These are phyloP conservation scores for Rubia occidens DNA, from an alignment of 305 asterid species.

Conservation along the genomic window DNA sequence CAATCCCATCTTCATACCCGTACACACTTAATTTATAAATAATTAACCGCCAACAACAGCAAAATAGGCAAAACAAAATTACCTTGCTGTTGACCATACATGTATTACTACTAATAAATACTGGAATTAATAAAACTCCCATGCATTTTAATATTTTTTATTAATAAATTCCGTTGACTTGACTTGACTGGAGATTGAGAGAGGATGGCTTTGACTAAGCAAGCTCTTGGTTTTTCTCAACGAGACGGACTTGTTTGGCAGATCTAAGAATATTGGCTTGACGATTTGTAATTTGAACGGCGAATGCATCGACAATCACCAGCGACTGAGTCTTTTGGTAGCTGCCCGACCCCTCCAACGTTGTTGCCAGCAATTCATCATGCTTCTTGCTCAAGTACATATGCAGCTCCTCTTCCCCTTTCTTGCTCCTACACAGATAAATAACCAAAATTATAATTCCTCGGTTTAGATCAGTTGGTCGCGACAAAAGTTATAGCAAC, in stretches of 20 bases:
- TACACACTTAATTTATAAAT: no score
- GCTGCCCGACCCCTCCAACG: conserved; percentile 42
- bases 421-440: conserved; percentile 33
- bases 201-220: not conserved
- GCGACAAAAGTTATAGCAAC: no score
- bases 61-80: no score
- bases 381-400: conserved; percentile 74
- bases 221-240: conserved; percentile 78
- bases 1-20: no score
- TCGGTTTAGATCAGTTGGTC: no score
- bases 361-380: conserved; percentile 51
- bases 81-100: no score
- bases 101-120: no score
- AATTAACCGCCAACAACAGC: no score
- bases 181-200: not conserved
- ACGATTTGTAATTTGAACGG: conserved; percentile 57
- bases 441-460: no score
- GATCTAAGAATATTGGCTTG: conserved; percentile 78
- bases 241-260: conserved; percentile 59
- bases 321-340: conserved; percentile 64
- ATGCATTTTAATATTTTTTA: no score
- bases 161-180: not conserved
- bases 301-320: conserved; percentile 83
- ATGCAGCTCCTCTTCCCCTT: conserved; percentile 57
- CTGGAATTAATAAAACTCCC: no score